A percentile compares a stretch with the other conserved stretches of the same genome.
phyloP scores from a whole-genome alignment of 176 grass and related monocot species.

The Eremochloa ophiuroides region DNA sequence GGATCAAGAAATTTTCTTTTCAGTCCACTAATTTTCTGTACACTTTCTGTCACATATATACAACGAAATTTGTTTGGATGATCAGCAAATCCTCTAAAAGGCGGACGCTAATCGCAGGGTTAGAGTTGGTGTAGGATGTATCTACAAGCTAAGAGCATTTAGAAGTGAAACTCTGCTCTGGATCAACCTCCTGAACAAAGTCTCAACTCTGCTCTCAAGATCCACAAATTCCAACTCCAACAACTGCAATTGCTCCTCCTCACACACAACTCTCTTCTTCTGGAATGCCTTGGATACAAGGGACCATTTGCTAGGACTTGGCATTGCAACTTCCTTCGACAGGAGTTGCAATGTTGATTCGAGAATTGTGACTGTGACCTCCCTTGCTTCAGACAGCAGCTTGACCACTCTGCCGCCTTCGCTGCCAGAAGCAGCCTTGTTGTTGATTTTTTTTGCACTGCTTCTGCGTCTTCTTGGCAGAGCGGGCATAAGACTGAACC shows the following conservation, averaged over 20 bases:
- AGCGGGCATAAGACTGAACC: background rate
- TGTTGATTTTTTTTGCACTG: background rate
- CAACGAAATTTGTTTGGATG: background rate
- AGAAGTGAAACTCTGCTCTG: conserved; percentile 29
- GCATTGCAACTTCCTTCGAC: background rate
- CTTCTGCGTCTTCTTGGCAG: background rate
- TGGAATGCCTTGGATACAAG: conserved; percentile 2
- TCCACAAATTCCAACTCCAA: conserved; percentile 23
- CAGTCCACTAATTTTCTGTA: background rate
- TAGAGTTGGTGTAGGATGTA: background rate
- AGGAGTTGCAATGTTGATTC: background rate
- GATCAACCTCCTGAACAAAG: conserved; percentile 33
- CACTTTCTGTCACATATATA: background rate
- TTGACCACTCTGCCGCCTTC: background rate
- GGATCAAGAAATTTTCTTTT: background rate
- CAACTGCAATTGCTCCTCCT: conserved; percentile 1
- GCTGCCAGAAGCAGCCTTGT: background rate
- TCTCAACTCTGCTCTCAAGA: conserved; percentile 16
- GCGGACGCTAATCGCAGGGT: background rate
- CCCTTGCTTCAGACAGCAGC: background rate
- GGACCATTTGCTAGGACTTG: conserved; percentile 1
- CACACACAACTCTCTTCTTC: background rate
- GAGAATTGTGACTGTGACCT: background rate
- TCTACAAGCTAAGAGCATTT: conserved; percentile 36
- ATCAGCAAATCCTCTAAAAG: background rate